phyloP scores from a whole-genome alignment of 176 grass and related monocot species.

The Pharus latifolius region DNA sequence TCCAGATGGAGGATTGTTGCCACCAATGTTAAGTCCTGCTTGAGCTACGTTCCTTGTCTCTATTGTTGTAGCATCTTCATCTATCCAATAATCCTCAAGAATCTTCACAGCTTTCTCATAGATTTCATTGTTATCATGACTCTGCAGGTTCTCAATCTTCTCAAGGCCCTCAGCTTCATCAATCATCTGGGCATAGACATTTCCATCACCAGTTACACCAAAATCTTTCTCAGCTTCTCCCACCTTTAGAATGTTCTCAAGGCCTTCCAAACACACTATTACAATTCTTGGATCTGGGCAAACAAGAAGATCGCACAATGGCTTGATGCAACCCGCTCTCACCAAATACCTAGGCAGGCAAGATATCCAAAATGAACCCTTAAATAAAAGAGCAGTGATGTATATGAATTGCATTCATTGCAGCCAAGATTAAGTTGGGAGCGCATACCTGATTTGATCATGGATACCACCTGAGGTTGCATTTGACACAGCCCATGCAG shows the following conservation, averaged over 20 bases:
- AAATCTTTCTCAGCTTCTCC: conserved; percentile 11
- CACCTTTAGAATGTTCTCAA: conserved; percentile 18
- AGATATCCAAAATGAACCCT: neutral
- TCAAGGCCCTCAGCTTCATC: conserved; percentile 14
- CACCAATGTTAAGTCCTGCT: neutral
- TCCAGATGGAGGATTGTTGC: neutral
- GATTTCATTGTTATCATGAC: conserved; percentile 16
- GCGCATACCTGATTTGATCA: conserved; percentile 19
- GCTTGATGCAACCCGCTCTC: conserved; percentile 15
- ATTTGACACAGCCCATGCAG: conserved; percentile 32
- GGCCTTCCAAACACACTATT: too few species aligned
- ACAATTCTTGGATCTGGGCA: conserved; percentile 18
- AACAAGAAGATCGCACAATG: conserved; percentile 15
- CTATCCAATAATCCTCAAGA: conserved; percentile 5
- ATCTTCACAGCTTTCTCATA: conserved; percentile 24
- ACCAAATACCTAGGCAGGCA: neutral
- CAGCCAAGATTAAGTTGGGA: too few species aligned
- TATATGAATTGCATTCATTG: too few species aligned
- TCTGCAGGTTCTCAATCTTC: conserved; percentile 19
- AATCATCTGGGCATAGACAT: conserved; percentile 2
- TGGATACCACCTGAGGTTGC: conserved; percentile 16
- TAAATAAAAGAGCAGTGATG: neutral
- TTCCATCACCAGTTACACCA: neutral
- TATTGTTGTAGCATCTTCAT: conserved; percentile 8
- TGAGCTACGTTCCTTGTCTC: neutral